Base-by-base conservation (phyloP, 257 asterid species). In the Lantana camara region DNA sequence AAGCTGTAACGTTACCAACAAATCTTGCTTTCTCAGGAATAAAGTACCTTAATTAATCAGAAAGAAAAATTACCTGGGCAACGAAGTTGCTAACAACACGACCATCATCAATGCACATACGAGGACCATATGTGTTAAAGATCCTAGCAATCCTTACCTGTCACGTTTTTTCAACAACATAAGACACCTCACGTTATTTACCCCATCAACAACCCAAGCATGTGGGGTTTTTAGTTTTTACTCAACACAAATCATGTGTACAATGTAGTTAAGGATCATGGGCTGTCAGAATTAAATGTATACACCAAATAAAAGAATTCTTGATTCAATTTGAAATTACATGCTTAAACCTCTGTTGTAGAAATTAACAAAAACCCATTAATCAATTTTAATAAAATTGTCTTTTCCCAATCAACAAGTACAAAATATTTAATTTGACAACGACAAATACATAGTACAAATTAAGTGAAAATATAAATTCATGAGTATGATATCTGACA, bases 61-160 rank as follows among this genome's bases (percentile, higher is more conserved):
- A 22, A 55, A 41, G 7, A 16, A n/a, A 50, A 12, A 29, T 66
- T 67, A 92, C 98, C 98, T 93, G 99, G 74, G 99, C 99, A 45
- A 93, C 99, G 60, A 93, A 93, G 81, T 93, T 93, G 79, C 99
- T 93, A 20, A 93, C 99, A 45, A 93, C 99, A 49, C 99, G 99
- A 30, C 99, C 99, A 75, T 93, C 99, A 67, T 93, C 99, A 55
- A 93, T 88, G 73, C 96, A 93, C 99, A 93, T 93, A 35, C 99
- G 89, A 21, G 99, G 99, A 19, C 99, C 99, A 38, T 93, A 93
- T 6, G 99, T 93, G 77, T 93, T 93, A 16, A 93, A 93, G 68
- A 93, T 93, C 85, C 99, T 81, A 24, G 99, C 97, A 68, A 90
- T 93, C 68, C 99, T 81, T 40, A 90, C 97, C 99, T 93, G 83